Evolutionary conservation across 2,329 filamentous ascomycete genomes (phyloP), one percentile per base, ranked within the genome.

Genomic region (Byssothecium circinans): DNA sequence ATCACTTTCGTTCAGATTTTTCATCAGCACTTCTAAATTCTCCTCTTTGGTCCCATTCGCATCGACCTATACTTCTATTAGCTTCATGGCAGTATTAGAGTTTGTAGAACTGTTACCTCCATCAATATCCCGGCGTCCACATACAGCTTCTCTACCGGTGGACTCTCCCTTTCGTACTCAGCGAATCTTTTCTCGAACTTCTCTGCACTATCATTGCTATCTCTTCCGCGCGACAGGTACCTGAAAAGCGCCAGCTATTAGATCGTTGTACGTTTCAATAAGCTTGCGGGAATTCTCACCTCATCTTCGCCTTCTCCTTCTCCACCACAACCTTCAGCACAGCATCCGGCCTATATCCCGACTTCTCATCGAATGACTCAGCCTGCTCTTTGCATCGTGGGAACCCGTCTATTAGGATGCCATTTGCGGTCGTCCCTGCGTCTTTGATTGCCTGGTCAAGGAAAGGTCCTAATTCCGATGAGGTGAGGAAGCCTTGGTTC

Each of bases 331-430:
- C n/a, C 14, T 20, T 43, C 10, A 50, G 34, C n/a, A 47, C 43
- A 17, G 47, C 17, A 18, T 46, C 43, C 3, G 40, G 44, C 33
- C 41, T 47, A 12, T 15, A n/a, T n/a, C 19, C 25, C 17, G 6
- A 11, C 32, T 8, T 22, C 22, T 22, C 14, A 11, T 18, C 10
- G 20, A 47, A 47, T 3, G 14, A 18, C 25, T 44, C 41, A 8
- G 29, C 6, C 15, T 47, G 43, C 40, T 47, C 20, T 17, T 40
- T 36, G 19, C 38, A 41, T 32, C 48, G 18, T 8, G 48, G 48
- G 30, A 43, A 51, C 17, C 48, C 43, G 27, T 51, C 48, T 4
- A 51, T 23, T 8, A 51, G 17, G 17, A 51, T 41, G 4, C 48
- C 48, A 23, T 6, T n/a, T 11, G 33, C n/a, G 17, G 3, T 5